phyloP scores from a whole-genome alignment of 768 basidiomycete species.

The Russula olivacea region DNA sequence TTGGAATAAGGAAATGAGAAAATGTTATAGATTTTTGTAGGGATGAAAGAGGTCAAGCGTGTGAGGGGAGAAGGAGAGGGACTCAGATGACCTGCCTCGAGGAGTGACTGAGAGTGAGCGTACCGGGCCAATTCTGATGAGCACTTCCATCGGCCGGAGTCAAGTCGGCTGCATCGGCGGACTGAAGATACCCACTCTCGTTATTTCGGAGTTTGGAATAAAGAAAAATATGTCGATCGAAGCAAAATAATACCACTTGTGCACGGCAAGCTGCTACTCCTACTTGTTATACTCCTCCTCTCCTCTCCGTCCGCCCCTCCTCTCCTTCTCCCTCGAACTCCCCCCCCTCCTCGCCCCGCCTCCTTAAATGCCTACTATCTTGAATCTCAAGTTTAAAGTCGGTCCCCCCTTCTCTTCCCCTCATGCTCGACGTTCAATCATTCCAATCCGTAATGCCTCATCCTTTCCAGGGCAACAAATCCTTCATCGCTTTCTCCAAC shows the following conservation, averaged over 20 bases:
- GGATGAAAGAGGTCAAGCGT: not conserved
- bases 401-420: constrained; percentile 23
- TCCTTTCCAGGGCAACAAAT: constrained; percentile 73
- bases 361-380: constrained; percentile 64
- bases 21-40: not conserved
- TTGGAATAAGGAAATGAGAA: not conserved
- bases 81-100: constrained; percentile 23
- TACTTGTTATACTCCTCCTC: not conserved
- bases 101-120: not conserved
- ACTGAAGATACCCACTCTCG: not conserved
- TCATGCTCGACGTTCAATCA: constrained; percentile 22
- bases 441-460: constrained; percentile 23
- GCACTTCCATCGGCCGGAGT: not conserved
- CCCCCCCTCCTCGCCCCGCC: not conserved
- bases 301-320: not conserved
- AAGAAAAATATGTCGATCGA: not conserved
- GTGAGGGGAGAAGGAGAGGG: not conserved
- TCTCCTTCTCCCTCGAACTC: not conserved
- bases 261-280: not conserved
- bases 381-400: constrained; percentile 84
- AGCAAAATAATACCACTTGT: not conserved
- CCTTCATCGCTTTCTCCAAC: constrained; percentile 89
- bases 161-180: constrained; percentile 11
- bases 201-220: constrained; percentile 10
- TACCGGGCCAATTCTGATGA: not conserved